Evolutionary conservation across 192 early-diverging fungal species (phyloP).

Genomic region (Spizellomyces sp.): DNA sequence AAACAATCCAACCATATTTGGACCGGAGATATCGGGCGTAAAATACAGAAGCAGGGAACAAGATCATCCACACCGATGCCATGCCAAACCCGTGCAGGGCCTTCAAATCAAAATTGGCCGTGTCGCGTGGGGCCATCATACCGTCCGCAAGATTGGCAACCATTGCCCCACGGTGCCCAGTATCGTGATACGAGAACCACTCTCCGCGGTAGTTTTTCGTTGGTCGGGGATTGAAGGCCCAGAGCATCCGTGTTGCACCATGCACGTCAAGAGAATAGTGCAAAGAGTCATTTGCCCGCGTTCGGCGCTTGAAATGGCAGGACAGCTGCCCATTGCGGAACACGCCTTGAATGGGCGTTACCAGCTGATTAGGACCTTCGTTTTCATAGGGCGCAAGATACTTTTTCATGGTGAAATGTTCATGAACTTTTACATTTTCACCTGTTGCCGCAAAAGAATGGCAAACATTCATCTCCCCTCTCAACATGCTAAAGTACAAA

Average conservation of each 20-base stretch:
- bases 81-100: conserved; percentile 38
- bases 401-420: conserved; percentile 27
- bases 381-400: conserved; percentile 4
- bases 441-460: conserved; percentile 4
- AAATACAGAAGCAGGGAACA: conserved; percentile 37
- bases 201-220: conserved; percentile 15
- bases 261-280: conserved; percentile 14
- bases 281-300: conserved; percentile 18
- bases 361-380: neutral
- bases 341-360: neutral
- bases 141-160: conserved; percentile 9
- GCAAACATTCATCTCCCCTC: conserved; percentile 39
- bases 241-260: conserved; percentile 23
- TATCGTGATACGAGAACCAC: conserved; percentile 26
- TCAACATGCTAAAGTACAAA: conserved; percentile 32
- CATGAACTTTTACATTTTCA: conserved; percentile 21
- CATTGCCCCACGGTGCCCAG: conserved; percentile 25
- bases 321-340: neutral
- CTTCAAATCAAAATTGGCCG: conserved; percentile 16
- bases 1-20: conserved; percentile 30
- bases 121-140: neutral
- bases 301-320: conserved; percentile 25
- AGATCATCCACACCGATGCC: conserved; percentile 34
- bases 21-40: conserved; percentile 38
- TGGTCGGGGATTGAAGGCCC: conserved; percentile 38